Conservation (phyloP, 345 rosid genomes). For the Passiflora organensis region DNA sequence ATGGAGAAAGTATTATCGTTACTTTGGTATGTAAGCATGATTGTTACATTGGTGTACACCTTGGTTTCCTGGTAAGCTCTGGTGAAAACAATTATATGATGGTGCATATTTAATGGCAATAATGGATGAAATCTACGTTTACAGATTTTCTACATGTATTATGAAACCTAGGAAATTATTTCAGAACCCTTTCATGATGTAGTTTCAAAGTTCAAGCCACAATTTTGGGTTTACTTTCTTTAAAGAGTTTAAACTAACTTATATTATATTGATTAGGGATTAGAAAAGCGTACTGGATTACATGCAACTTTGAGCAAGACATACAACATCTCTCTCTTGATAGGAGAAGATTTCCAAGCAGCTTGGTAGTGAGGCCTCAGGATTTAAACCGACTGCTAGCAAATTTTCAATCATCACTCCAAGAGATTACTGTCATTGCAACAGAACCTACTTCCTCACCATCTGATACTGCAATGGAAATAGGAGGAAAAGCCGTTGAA, state of each 20-base stretch:
- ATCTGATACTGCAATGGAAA: constrained; percentile 67
- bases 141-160: no score
- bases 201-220: no score
- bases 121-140: no score
- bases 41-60: no score
- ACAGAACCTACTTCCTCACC: constrained; percentile 60
- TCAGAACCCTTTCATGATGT: no score
- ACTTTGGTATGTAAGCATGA: no score
- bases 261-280: constrained; percentile 45
- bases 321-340: constrained; percentile 87
- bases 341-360: constrained; percentile 60
- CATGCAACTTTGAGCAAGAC: constrained; percentile 85
- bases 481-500: constrained; percentile 93
- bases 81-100: no score
- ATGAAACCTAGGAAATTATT: no score
- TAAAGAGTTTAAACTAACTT: neutral
- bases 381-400: constrained; percentile 78
- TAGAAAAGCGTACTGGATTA: constrained; percentile 76
- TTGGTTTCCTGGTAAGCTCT: no score
- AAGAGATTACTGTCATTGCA: constrained; percentile 85
- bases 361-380: constrained; percentile 74
- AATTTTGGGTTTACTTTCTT: no score
- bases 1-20: no score
- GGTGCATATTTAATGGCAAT: no score
- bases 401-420: constrained; percentile 94